A percentile compares a stretch with the other conserved stretches of the same genome.
Evolutionary conservation across 331 rosid species (phyloP).

Genomic region (Malus hybrid): DNA sequence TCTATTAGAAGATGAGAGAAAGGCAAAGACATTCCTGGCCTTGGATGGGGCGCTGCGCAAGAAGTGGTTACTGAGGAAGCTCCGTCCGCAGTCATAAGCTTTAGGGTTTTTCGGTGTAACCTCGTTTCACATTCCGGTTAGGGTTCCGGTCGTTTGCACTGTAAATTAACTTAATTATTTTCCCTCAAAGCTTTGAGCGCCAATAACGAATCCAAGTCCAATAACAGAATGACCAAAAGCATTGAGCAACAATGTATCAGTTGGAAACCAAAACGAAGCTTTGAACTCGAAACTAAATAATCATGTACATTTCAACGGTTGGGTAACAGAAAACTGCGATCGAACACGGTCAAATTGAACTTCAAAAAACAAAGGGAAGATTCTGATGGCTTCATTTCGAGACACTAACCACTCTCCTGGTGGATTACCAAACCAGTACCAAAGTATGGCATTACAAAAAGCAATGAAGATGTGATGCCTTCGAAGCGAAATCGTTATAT

Average conservation of each 20-base stretch:
- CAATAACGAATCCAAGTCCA: too few relatives aligned
- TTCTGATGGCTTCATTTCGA: neutral
- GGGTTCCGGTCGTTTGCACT: neutral
- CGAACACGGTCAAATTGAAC: neutral
- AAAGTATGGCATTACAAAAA: neutral
- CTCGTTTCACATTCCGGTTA: neutral
- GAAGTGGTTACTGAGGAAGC: constrained; percentile 75
- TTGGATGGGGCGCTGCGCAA: constrained; percentile 43
- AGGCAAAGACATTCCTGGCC: constrained; percentile 60
- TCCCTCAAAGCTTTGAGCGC: neutral
- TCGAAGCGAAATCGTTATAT: neutral
- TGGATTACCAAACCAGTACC: neutral
- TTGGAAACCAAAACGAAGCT: too few relatives aligned
- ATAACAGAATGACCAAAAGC: too few relatives aligned
- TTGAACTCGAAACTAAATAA: too few relatives aligned
- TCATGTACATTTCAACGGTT: too few relatives aligned
- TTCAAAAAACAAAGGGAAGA: neutral
- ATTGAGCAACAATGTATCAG: too few relatives aligned
- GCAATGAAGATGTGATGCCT: neutral
- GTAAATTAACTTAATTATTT: neutral
- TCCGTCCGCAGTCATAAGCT: constrained; percentile 19
- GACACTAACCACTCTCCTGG: too few relatives aligned
- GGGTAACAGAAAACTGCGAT: too few relatives aligned
- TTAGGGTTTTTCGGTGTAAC: neutral
- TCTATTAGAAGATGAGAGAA: constrained; percentile 61